A percentile compares a stretch with the other conserved stretches of the same genome.
Conservation (phyloP, 139 green algal genomes). For the Closterium sp. region DNA sequence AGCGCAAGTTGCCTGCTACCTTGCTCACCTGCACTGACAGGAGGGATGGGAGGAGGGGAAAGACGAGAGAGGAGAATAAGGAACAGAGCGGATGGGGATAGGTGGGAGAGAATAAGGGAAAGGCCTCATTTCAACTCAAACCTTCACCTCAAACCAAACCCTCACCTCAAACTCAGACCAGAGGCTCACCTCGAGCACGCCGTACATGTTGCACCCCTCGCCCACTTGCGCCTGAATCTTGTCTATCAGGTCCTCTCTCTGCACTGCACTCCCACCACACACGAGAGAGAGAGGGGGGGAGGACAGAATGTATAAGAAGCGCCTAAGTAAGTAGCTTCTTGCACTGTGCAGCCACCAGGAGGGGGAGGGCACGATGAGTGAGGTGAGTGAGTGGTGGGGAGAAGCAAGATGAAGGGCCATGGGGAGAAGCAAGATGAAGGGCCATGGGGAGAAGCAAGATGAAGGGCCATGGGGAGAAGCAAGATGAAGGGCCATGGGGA, state of each 20-base stretch:
- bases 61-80: background rate
- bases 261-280: constrained; percentile 60
- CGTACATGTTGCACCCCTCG: constrained; percentile 93
- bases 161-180: background rate
- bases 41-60: background rate
- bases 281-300: constrained; percentile 56
- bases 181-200: constrained; percentile 64
- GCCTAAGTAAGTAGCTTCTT: background rate
- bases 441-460: too few relatives aligned
- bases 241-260: constrained; percentile 71
- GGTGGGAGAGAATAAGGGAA: too few relatives aligned
- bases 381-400: background rate
- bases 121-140: too few relatives aligned
- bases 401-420: too few relatives aligned
- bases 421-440: too few relatives aligned
- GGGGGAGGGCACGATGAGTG: too few relatives aligned
- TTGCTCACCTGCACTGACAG: constrained; percentile 64
- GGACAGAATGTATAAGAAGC: background rate
- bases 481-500: too few relatives aligned
- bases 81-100: background rate
- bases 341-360: constrained; percentile 25
- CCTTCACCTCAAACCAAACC: too few relatives aligned
- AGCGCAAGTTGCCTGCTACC: constrained; percentile 94
- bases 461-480: too few relatives aligned
- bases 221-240: constrained; percentile 74